Evolutionary conservation across 164 flowering plant species (phyloP), one percentile per base, ranked within the genome.

Genomic region (Umbilicus rupestris): DNA sequence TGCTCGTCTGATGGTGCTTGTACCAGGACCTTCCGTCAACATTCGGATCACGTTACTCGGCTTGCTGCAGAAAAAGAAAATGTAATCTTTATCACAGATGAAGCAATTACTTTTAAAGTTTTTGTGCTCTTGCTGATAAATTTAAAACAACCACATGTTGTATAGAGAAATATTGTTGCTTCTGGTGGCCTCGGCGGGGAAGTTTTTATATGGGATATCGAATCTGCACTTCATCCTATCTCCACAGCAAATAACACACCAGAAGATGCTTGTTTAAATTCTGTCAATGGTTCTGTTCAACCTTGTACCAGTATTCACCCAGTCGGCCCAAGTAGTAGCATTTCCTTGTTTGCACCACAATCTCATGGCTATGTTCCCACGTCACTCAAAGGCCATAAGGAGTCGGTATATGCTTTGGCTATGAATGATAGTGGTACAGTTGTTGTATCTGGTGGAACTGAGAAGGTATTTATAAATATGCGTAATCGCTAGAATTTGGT

Each of bases 181-280:
- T 94, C 99, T 60, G 97, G 91, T 77, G 99, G 97, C 72, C 99
- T 94, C 77, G 99, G 99, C 66, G 97, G 96, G 67, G 97, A 91
- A 83, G 96, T 94, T 41, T 94, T 91, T 69, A 66, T 94, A 73
- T 94, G 99, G 99, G 99, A 94, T 77, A 74, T 94, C 64, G 99
- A 94, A 77, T 88, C 96, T 75, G 91, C 97, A 26, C 78, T 83
- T 58, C 63, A 83, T 70, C 90, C 95, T 37, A 59, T 75, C 29
- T 78, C 93, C 65, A 91, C 83, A 71, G 73, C 87, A 39, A 76
- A 72, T 74, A 93, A 94, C 76, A 68, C 73, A 42, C 57, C 71
- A 74, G 95, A 83, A 62, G 96, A 88, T 66, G 95, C 87, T 45
- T 72, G 77, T 76, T 75, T 92, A 59, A 88, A 86, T 81, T 87